Evolutionary conservation across 352 stramenopile genomes (phyloP).

Genomic region (Pythium brachiatum): DNA sequence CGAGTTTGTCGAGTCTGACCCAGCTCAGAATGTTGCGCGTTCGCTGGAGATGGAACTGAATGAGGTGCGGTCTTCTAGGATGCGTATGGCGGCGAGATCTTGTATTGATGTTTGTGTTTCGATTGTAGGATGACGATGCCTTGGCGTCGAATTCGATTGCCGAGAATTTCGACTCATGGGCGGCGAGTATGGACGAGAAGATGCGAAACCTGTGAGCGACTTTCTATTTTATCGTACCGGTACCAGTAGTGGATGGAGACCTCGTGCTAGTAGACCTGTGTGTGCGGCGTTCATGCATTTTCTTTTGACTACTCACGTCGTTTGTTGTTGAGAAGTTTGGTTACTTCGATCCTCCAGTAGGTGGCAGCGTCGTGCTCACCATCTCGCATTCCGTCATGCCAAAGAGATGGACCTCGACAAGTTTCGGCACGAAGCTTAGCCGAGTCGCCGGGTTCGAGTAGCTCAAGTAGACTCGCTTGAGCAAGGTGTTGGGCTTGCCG

Average conservation of each 20-base stretch:
- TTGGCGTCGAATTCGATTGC: conserved; percentile 32
- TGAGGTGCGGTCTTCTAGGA: conserved; percentile 10
- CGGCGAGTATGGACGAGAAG: conserved; percentile 47
- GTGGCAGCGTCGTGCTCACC: conserved; percentile 4
- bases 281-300: conserved; percentile 9
- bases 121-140: not conserved
- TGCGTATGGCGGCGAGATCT: too few species aligned
- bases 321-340: not conserved
- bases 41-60: conserved; percentile 16
- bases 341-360: conserved; percentile 7
- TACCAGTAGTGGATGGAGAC: conserved; percentile 9
- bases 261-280: conserved; percentile 16
- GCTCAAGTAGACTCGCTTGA: conserved; percentile 51
- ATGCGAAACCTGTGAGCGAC: conserved; percentile 33
- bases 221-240: conserved; percentile 3
- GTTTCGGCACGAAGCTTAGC: conserved; percentile 31
- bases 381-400: conserved; percentile 39
- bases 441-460: conserved; percentile 34
- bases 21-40: conserved; percentile 26
- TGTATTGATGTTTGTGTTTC: not conserved
- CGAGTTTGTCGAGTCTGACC: conserved; percentile 8
- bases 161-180: conserved; percentile 57
- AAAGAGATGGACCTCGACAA: conserved; percentile 40
- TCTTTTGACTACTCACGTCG: conserved; percentile 3
- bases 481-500: conserved; percentile 45